Evolutionary conservation across 306 rosid genomes (phyloP).

Genomic region (Quercus cerris): DNA sequence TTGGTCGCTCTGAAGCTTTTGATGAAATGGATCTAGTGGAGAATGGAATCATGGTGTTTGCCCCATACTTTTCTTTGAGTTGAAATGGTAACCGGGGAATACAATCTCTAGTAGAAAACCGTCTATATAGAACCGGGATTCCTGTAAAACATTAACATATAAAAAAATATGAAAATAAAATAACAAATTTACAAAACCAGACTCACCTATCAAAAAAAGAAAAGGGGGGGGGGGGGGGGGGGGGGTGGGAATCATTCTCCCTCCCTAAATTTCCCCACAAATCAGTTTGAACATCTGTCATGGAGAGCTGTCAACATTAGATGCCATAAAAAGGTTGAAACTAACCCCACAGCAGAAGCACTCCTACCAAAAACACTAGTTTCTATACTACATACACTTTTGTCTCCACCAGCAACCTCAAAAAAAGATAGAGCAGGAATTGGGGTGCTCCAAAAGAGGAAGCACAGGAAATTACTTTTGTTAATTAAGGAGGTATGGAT

Average conservation of each 20-base stretch:
- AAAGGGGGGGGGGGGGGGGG: background rate
- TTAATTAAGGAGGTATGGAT: background rate
- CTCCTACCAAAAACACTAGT: background rate
- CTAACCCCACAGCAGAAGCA: background rate
- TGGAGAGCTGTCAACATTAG: background rate
- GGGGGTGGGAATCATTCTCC: background rate
- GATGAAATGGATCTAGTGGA: conserved; percentile 54
- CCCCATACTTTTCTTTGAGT: conserved; percentile 30
- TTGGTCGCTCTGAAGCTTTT: conserved; percentile 40
- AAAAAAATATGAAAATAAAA: background rate
- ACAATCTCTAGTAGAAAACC: conserved; percentile 15
- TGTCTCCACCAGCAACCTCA: background rate
- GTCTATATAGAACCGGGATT: conserved; percentile 22
- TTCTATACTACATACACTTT: background rate
- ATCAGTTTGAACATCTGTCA: background rate
- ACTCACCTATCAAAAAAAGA: background rate
- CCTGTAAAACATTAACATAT: conserved; percentile 28
- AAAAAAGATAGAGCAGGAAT: background rate
- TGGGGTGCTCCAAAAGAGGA: background rate
- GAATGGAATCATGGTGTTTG: conserved; percentile 19
- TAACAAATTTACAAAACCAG: background rate
- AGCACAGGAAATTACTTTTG: background rate
- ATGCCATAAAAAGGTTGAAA: background rate
- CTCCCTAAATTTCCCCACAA: background rate
- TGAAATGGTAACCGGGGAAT: conserved; percentile 15